Base-by-base conservation (phyloP, 1,284 basidiomycete species). In the Sutorius eximius region DNA sequence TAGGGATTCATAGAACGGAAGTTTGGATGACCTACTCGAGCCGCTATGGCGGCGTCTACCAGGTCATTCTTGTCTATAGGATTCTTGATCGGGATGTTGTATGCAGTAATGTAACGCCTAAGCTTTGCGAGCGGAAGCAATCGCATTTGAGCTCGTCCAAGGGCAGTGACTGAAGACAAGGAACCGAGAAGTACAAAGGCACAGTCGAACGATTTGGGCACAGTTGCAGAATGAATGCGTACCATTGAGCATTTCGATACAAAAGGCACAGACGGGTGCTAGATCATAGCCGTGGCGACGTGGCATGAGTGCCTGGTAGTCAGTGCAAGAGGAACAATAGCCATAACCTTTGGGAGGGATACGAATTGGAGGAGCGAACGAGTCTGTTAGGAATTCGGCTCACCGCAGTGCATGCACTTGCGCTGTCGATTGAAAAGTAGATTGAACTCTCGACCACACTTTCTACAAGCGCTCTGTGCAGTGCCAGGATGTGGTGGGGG, bases 41-140 rank as follows among this genome's bases (percentile, higher is more conserved):
- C 80, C 15, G 71, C 70, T 1, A 89, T 53, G 42, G 88, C 78
- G 32, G 76, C 79, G 49, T 88, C 82, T 20, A 91, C 81, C 32
- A 91, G 71, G 61, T 91, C 89, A 47, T 87, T 84, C 70, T 90
- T 91, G 69, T 91, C 88, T 12, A 91, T 75, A 2, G 83, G 80
- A 46, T 79, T 77, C 48, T 76, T 77, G n/a, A 80, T 75, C 45
- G 75, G 72, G 58, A 91, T 86, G 51, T 82, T 81, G 61, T 91
- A 91, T 7, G 83, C 85, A 50, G 75, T 77, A 33, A 84, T 77
- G 64, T 91, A 91, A 51, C 80, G 83, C 73, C 81, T 83, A 49
- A 91, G 74, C 61, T 80, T 85, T 41, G 79, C 69, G 45, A 90
- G 67, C 0, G 84, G 76, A 55, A 85, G 66, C 5, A 69, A 63